phyloP scores from a whole-genome alignment of 257 asterid species.

The Salvia rosmarinus region DNA sequence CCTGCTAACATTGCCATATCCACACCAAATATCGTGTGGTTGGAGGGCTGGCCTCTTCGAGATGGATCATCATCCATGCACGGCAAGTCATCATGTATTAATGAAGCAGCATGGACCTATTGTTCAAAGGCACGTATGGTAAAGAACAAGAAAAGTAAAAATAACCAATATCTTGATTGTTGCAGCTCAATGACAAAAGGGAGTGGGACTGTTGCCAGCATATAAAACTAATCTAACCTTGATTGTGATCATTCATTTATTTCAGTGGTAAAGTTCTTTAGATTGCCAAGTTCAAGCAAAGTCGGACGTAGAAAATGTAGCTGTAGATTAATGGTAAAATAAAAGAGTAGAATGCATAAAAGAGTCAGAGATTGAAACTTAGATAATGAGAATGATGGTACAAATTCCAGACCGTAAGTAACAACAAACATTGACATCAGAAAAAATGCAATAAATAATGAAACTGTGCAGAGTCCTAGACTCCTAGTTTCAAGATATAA shows the following conservation, averaged over 20 bases:
- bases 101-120: constrained; percentile 94
- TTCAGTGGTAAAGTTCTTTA: neutral
- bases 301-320: neutral
- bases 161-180: neutral
- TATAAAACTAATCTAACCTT: neutral
- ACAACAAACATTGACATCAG: neutral
- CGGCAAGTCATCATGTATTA: constrained; percentile 92
- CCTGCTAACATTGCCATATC: constrained; percentile 98
- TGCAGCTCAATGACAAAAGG: neutral
- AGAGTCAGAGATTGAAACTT: constrained; percentile 1
- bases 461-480: neutral
- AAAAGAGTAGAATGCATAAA: neutral
- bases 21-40: constrained; percentile 83
- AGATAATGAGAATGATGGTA: neutral
- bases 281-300: constrained; percentile 7
- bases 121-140: constrained; percentile 8
- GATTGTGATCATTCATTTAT: neutral
- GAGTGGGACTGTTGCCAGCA: neutral
- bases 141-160: constrained; percentile 14
- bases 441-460: neutral
- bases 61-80: constrained; percentile 98
- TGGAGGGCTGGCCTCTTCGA: constrained; percentile 85
- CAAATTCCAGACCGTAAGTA: neutral
- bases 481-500: constrained; percentile 13
- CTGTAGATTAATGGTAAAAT: neutral